Percentiles rank a stretch among this genome's conserved stretches.
These are phyloP conservation scores for Teunomyces aglyptinius DNA, from an alignment of 805 yeast species.

Conservation along the genomic window DNA sequence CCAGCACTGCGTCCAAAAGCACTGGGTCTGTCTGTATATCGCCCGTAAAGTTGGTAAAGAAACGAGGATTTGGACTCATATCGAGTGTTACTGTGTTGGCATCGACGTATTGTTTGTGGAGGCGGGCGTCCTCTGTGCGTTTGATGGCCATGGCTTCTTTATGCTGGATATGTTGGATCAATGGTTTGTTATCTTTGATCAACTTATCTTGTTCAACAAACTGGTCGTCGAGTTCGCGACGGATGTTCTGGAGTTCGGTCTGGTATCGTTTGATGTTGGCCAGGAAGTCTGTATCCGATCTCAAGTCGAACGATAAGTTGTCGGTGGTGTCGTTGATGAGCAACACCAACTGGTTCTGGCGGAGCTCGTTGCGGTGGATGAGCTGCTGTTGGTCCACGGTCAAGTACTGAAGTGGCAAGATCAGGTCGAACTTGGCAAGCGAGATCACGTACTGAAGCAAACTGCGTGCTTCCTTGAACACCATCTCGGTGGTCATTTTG, in stretches of 20 bases:
- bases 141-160: slow-evolving; percentile 2
- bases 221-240: slow-evolving; percentile 28
- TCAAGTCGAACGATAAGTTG: slow-evolving; percentile 19
- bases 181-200: slow-evolving; percentile 8
- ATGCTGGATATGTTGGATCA: slow-evolving; percentile 6
- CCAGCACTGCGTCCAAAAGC: slow-evolving; percentile 9
- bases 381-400: background rate
- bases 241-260: slow-evolving; percentile 17
- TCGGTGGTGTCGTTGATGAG: slow-evolving; percentile 35
- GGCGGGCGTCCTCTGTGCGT: slow-evolving; percentile 2
- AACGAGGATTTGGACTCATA: slow-evolving; percentile 12
- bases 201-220: slow-evolving; percentile 18
- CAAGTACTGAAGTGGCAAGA: background rate
- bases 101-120: slow-evolving; percentile 4
- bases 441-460: slow-evolving; percentile 34
- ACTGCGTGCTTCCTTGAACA: slow-evolving; percentile 35
- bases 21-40: slow-evolving; percentile 12
- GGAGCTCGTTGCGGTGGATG: slow-evolving; percentile 14
- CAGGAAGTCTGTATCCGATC: slow-evolving; percentile 23
- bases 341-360: slow-evolving; percentile 28
- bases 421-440: slow-evolving; percentile 3
- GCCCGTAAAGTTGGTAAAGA: slow-evolving; percentile 13
- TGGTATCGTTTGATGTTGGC: slow-evolving; percentile 22
- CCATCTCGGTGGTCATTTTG: slow-evolving; percentile 26
- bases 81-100: slow-evolving; percentile 13